Percentiles rank a stretch among this genome's conserved stretches.
Conservation (phyloP, 352 stramenopile species). For the Phytophthora cryptogea region DNA sequence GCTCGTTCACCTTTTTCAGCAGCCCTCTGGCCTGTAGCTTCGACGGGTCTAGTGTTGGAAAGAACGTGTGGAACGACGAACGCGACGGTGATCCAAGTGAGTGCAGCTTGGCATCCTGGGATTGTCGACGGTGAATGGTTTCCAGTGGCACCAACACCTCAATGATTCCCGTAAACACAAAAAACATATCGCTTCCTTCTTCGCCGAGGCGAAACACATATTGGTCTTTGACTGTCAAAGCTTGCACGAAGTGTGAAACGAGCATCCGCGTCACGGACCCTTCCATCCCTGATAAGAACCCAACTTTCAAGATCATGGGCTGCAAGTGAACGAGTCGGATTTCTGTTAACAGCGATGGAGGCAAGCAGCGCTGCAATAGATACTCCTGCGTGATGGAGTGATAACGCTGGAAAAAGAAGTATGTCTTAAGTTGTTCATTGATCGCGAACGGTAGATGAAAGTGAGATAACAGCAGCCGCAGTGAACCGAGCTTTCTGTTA, state of each 20-base stretch:
- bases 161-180: conserved; percentile 61
- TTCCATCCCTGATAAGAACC: conserved; percentile 57
- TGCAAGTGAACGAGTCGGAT: conserved; percentile 59
- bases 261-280: no score
- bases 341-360: conserved; percentile 58
- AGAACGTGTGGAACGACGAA: conserved; percentile 25
- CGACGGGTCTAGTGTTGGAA: conserved; percentile 24
- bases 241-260: conserved; percentile 52
- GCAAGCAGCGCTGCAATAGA: conserved; percentile 49
- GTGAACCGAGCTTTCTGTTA: conserved; percentile 53
- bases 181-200: conserved; percentile 64
- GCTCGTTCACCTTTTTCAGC: conserved; percentile 64
- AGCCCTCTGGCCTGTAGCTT: conserved; percentile 31
- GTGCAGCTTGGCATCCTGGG: conserved; percentile 33
- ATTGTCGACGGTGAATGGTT: conserved; percentile 33
- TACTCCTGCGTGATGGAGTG: conserved; percentile 69
- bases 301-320: conserved; percentile 61
- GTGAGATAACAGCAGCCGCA: conserved; percentile 57
- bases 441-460: conserved; percentile 52
- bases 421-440: conserved; percentile 65
- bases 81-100: conserved; percentile 16
- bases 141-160: conserved; percentile 49
- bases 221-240: conserved; percentile 51
- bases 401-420: conserved; percentile 68
- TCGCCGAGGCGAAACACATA: conserved; percentile 51